A percentile compares a stretch with the other conserved stretches of the same genome.
Evolutionary conservation across 805 yeast species (phyloP).

Genomic region (Hanseniaspora pseudoguilliermondii): DNA sequence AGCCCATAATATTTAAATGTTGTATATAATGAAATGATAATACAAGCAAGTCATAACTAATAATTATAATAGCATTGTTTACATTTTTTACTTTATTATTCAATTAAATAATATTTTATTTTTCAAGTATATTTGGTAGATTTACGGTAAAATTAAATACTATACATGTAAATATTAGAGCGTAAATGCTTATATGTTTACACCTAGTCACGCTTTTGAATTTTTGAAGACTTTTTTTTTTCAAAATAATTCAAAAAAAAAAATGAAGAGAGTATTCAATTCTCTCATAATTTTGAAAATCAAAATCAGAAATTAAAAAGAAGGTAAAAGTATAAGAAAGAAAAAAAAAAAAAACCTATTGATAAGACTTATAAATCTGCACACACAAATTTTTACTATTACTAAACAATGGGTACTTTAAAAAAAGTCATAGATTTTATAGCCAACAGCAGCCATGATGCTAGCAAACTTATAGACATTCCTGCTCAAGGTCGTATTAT

Average conservation of each 20-base stretch:
- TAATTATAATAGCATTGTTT: too few relatives aligned
- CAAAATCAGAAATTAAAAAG: too few relatives aligned
- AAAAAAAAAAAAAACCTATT: background rate
- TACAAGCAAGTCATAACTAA: too few relatives aligned
- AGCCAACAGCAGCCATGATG: background rate
- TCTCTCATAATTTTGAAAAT: background rate
- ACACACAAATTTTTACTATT: too few relatives aligned
- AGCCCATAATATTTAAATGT: background rate
- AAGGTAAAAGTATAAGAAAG: background rate
- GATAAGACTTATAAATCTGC: background rate
- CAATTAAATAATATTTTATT: too few relatives aligned
- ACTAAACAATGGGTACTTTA: background rate
- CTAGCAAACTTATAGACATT: constrained; percentile 13
- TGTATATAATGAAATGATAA: background rate
- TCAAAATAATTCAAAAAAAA: background rate
- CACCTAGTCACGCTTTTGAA: too few relatives aligned
- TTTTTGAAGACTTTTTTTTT: background rate
- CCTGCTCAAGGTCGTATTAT: constrained; percentile 61
- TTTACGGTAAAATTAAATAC: too few relatives aligned
- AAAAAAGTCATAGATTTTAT: background rate
- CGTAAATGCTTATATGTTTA: too few relatives aligned
- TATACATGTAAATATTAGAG: too few relatives aligned
- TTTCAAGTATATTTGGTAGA: too few relatives aligned
- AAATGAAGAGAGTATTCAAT: background rate
- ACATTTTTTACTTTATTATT: too few relatives aligned